Percentiles rank a stretch among this genome's conserved stretches.
Conservation (phyloP, 1,284 basidiomycete species). For the Pyrrhoderma noxium region DNA sequence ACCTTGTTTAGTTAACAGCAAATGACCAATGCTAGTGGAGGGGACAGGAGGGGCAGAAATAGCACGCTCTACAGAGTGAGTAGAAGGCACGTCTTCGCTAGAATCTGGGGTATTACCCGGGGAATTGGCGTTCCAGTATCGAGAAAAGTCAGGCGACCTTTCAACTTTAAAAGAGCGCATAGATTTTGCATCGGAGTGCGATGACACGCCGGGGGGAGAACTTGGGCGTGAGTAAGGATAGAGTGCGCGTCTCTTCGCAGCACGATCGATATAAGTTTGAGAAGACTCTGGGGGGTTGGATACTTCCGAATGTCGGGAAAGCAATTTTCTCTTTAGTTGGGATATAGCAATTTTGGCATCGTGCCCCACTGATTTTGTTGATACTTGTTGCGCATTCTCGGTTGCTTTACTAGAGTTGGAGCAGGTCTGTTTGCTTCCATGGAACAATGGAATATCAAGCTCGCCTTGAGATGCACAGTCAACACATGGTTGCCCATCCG, state of each 20-base stretch:
- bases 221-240: slow-evolving; percentile 35
- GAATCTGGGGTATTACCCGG: neutral
- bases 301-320: slow-evolving; percentile 7
- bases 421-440: slow-evolving; percentile 17
- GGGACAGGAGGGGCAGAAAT: slow-evolving; percentile 32
- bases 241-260: slow-evolving; percentile 56
- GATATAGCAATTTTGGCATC: slow-evolving; percentile 9
- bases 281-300: slow-evolving; percentile 2
- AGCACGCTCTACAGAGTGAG: neutral
- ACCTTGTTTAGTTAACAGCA: slow-evolving; percentile 61
- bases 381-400: neutral
- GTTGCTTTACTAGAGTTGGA: neutral
- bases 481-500: slow-evolving; percentile 48
- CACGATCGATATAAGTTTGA: slow-evolving; percentile 51
- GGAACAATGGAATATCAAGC: slow-evolving; percentile 56
- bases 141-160: too few relatives aligned
- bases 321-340: slow-evolving; percentile 10
- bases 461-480: slow-evolving; percentile 44
- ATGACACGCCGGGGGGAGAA: slow-evolving; percentile 35
- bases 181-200: slow-evolving; percentile 4
- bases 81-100: neutral
- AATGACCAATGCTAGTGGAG: slow-evolving; percentile 57
- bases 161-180: neutral
- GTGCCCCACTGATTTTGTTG: neutral
- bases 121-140: neutral